Conservation (phyloP, 2,329 filamentous ascomycete genomes). For the Hirsutella thompsonii region DNA sequence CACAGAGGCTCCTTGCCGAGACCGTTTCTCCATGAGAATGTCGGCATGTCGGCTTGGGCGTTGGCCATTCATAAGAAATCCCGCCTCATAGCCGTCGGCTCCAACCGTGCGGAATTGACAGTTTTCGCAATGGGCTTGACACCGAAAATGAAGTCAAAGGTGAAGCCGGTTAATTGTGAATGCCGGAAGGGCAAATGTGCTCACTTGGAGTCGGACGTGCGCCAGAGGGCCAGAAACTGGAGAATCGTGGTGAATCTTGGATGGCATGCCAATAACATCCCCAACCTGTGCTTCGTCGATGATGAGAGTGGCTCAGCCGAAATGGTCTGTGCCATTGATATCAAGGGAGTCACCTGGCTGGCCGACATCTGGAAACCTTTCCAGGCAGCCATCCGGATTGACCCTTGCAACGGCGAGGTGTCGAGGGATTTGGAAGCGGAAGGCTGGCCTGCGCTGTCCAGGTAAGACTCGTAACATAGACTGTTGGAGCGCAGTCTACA, state of each 20-base stretch:
- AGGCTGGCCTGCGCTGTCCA: slow-evolving; percentile 13
- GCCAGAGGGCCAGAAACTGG: slow-evolving; percentile 32
- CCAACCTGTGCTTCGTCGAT: slow-evolving; percentile 38
- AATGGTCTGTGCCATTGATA: slow-evolving; percentile 37
- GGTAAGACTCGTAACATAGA: slow-evolving; percentile 8
- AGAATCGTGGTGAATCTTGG: slow-evolving; percentile 33
- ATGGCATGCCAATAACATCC: slow-evolving; percentile 30
- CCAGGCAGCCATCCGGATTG: slow-evolving; percentile 14
- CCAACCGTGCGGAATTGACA: slow-evolving; percentile 50
- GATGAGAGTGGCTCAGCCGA: slow-evolving; percentile 32
- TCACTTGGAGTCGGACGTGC: slow-evolving; percentile 19
- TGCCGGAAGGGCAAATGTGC: slow-evolving; percentile 4
- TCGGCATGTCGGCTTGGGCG: slow-evolving; percentile 76
- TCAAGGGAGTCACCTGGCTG: slow-evolving; percentile 34
- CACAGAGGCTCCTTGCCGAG: slow-evolving; percentile 12
- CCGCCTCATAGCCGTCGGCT: slow-evolving; percentile 75
- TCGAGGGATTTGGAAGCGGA: slow-evolving; percentile 19
- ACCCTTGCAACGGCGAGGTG: slow-evolving; percentile 3
- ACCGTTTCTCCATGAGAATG: slow-evolving; percentile 63
- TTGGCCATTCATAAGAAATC: slow-evolving; percentile 68
- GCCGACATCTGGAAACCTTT: slow-evolving; percentile 36
- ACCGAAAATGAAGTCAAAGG: slow-evolving; percentile 1
- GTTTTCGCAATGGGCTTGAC: slow-evolving; percentile 37
- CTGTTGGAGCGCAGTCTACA: not conserved
- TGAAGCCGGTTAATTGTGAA: slow-evolving; percentile 3